Evolutionary conservation across 169 alveolate species (phyloP), one percentile per base, ranked within the genome.

Genomic region (Amoebophrya sp.): DNA sequence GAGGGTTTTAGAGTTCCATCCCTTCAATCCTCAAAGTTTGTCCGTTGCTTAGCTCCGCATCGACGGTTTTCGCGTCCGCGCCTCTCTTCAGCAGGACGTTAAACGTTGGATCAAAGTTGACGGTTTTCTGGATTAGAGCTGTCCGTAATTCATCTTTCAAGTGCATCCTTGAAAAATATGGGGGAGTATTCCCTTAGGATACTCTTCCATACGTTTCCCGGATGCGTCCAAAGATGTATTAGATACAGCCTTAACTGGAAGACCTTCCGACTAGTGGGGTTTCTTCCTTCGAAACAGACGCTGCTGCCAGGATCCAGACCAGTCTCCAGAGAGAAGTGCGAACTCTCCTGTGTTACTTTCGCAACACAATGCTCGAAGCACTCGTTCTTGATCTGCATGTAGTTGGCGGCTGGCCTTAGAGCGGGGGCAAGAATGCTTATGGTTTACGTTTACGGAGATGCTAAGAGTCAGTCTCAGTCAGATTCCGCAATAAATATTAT

Each of bases 101-200:
- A 36, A 26, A 65, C 39, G 33, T 65, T 29, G 12, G 38, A 36
- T 65, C 83, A 18, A 65, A 65, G 83, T 65, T 65, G 83, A 65
- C 83, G 83, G 83, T 65, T 65, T 65, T 65, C 83, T 65, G 83
- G n/a, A n/a, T n/a, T n/a, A n/a, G n/a, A n/a, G n/a, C n/a, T n/a
- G n/a, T n/a, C n/a, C n/a, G n/a, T n/a, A n/a, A n/a, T n/a, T n/a
- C n/a, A n/a, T n/a, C n/a, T n/a, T n/a, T n/a, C n/a, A n/a, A n/a
- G n/a, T n/a, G n/a, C n/a, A n/a, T n/a, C n/a, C n/a, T n/a, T n/a
- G n/a, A n/a, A n/a, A n/a, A n/a, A n/a, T n/a, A n/a, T n/a, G n/a
- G n/a, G n/a, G n/a, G n/a, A n/a, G n/a, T n/a, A n/a, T n/a, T n/a
- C n/a, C n/a, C n/a, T n/a, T n/a, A n/a, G n/a, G n/a, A n/a, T n/a